Conservation (phyloP, 495 filamentous ascomycete genomes). For the Trichodelitschia bisporula region DNA sequence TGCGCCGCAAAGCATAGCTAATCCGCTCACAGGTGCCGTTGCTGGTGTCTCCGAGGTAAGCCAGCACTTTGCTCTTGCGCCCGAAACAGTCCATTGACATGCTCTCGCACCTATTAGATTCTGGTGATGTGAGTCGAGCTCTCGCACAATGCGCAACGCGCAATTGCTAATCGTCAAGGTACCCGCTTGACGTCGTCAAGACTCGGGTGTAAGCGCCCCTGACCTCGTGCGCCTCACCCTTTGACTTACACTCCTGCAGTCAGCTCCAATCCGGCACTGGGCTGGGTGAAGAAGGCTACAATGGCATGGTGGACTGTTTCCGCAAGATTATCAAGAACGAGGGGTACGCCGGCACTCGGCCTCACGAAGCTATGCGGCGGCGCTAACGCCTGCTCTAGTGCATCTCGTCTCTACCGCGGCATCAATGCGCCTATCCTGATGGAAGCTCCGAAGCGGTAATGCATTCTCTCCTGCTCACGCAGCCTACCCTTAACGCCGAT, state of each 20-base stretch:
- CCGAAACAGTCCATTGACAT: conserved; percentile 4
- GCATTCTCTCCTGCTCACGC: conserved; percentile 1
- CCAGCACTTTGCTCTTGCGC: not conserved
- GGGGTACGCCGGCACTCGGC: conserved; percentile 33
- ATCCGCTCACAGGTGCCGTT: conserved; percentile 33
- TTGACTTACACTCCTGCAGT: conserved; percentile 19
- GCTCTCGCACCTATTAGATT: conserved; percentile 39
- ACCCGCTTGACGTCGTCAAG: conserved; percentile 95
- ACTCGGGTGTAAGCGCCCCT: conserved; percentile 56
- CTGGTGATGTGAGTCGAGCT: conserved; percentile 43
- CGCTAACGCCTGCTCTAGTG: conserved; percentile 18
- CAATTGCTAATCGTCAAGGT: conserved; percentile 28
- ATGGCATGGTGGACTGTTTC: conserved; percentile 94
- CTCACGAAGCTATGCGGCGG: not conserved
- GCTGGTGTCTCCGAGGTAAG: conserved; percentile 81
- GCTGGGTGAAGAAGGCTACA: conserved; percentile 58
- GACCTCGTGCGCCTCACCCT: conserved; percentile 1
- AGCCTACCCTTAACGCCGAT: not conserved
- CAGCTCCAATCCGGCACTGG: conserved; percentile 61
- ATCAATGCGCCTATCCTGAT: conserved; percentile 91
- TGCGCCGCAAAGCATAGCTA: not conserved
- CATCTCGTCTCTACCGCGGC: conserved; percentile 72
- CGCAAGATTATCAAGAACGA: conserved; percentile 85
- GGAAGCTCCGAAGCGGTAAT: conserved; percentile 78
- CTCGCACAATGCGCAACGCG: not conserved